These are phyloP conservation scores for Podaxis rugospora DNA, from an alignment of 768 basidiomycete species.

Conservation along the genomic window DNA sequence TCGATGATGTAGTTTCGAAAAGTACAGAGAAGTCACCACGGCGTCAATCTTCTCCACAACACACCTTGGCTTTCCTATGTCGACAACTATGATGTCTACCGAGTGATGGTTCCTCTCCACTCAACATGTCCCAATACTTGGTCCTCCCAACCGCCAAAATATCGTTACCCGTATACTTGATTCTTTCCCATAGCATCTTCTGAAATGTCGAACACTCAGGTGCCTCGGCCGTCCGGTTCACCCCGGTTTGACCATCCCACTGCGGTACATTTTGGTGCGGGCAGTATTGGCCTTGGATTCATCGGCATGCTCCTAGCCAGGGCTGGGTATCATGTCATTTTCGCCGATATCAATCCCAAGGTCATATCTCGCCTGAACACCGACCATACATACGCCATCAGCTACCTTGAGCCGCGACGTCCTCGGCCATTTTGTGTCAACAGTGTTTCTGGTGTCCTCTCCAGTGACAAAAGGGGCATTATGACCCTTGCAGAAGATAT, in stretches of 20 bases:
- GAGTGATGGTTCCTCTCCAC: too few species aligned
- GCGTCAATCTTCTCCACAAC: too few species aligned
- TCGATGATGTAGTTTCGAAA: too few species aligned
- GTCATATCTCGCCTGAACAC: slow-evolving; percentile 2
- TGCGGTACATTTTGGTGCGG: slow-evolving; percentile 8
- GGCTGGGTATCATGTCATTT: slow-evolving; percentile 10
- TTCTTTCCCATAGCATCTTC: too few species aligned
- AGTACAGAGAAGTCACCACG: too few species aligned
- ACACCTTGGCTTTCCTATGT: too few species aligned
- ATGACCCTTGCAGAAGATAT: slow-evolving; percentile 6
- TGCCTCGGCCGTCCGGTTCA: background rate
- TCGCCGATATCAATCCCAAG: slow-evolving; percentile 3
- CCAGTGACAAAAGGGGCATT: slow-evolving; percentile 5
- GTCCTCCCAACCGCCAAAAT: too few species aligned
- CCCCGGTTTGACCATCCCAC: slow-evolving; percentile 5
- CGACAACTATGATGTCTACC: too few species aligned
- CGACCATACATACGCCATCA: slow-evolving; percentile 3
- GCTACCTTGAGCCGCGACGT: slow-evolving; percentile 4
- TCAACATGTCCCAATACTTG: too few species aligned
- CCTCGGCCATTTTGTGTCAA: slow-evolving; percentile 6
- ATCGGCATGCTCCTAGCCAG: slow-evolving; percentile 8
- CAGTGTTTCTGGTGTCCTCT: slow-evolving; percentile 7
- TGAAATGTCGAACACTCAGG: background rate
- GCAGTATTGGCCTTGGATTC: slow-evolving; percentile 9
- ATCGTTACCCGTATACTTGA: too few species aligned